phyloP scores from a whole-genome alignment of 495 filamentous ascomycete species.

The Pyrenopolyporus hunteri region DNA sequence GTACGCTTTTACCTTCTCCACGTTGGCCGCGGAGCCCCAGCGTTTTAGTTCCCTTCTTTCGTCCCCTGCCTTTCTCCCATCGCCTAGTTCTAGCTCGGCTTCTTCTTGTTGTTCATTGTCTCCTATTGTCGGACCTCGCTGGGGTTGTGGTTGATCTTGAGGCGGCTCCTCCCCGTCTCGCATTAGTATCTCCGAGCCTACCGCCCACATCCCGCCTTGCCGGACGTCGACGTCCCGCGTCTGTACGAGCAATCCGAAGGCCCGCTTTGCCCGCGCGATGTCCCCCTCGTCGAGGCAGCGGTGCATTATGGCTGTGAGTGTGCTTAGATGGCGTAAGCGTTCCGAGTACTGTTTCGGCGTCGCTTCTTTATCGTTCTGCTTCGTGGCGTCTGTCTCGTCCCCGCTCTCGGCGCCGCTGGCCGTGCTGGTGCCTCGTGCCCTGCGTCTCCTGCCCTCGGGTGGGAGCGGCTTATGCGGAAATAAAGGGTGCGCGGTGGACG shows the following conservation, averaged over 20 bases:
- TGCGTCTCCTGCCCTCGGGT: slow-evolving; percentile 2
- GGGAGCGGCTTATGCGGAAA: slow-evolving; percentile 51
- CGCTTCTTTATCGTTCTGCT: not conserved
- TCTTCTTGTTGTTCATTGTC: no score
- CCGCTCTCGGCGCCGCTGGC: no score
- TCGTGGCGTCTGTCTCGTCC: not conserved
- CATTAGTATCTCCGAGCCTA: slow-evolving; percentile 53
- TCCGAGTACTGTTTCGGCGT: slow-evolving; percentile 23
- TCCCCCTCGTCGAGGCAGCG: slow-evolving; percentile 49
- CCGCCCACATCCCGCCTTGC: slow-evolving; percentile 46
- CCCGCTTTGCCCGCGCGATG: slow-evolving; percentile 45
- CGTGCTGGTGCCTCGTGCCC: slow-evolving; percentile 6
- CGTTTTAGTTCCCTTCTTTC: not conserved
- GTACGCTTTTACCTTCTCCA: slow-evolving; percentile 40
- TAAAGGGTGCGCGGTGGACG: slow-evolving; percentile 43
- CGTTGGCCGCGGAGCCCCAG: slow-evolving; percentile 38
- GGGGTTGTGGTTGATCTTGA: no score
- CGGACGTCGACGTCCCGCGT: slow-evolving; percentile 47
- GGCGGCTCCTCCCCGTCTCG: slow-evolving; percentile 50
- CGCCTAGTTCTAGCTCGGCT: not conserved
- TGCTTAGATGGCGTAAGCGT: slow-evolving; percentile 39
- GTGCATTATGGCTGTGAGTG: slow-evolving; percentile 43
- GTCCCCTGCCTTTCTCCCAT: not conserved
- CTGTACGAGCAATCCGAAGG: slow-evolving; percentile 47
- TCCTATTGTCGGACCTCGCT: no score